phyloP scores from a whole-genome alignment of 2,329 filamentous ascomycete species.

The Hypomyces perniciosus region DNA sequence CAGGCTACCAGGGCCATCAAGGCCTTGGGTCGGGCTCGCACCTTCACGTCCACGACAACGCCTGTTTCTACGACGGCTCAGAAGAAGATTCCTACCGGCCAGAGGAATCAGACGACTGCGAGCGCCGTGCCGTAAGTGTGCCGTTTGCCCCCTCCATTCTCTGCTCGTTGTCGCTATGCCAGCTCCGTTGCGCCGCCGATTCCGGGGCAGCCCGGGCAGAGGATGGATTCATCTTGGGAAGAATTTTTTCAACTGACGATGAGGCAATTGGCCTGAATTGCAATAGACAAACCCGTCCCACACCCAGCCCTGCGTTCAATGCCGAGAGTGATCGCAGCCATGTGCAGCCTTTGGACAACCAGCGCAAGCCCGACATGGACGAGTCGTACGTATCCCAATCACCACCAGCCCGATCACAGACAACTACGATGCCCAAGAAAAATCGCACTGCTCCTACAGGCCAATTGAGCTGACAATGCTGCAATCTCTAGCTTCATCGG shows the following conservation, averaged over 20 bases:
- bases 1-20: constrained; percentile 42
- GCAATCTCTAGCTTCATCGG: constrained; percentile 66
- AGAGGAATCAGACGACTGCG: constrained; percentile 45
- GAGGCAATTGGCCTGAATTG: constrained; percentile 42
- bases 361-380: constrained; percentile 58
- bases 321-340: constrained; percentile 42
- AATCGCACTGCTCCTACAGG: constrained; percentile 11
- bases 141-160: not conserved
- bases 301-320: constrained; percentile 58
- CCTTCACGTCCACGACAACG: constrained; percentile 36
- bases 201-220: no score
- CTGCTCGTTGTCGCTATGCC: not conserved
- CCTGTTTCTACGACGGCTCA: constrained; percentile 29
- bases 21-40: constrained; percentile 35
- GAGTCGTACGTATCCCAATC: constrained; percentile 58
- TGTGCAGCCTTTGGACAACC: constrained; percentile 60
- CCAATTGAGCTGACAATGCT: constrained; percentile 6
- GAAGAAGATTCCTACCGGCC: constrained; percentile 35
- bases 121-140: constrained; percentile 19
- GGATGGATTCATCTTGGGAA: constrained; percentile 69
- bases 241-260: constrained; percentile 99
- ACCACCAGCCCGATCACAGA: not conserved
- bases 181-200: no score
- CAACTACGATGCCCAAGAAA: not conserved
- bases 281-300: constrained; percentile 40